Evolutionary conservation across 768 basidiomycete species (phyloP).

Genomic region (Udeniomyces megalosporus): DNA sequence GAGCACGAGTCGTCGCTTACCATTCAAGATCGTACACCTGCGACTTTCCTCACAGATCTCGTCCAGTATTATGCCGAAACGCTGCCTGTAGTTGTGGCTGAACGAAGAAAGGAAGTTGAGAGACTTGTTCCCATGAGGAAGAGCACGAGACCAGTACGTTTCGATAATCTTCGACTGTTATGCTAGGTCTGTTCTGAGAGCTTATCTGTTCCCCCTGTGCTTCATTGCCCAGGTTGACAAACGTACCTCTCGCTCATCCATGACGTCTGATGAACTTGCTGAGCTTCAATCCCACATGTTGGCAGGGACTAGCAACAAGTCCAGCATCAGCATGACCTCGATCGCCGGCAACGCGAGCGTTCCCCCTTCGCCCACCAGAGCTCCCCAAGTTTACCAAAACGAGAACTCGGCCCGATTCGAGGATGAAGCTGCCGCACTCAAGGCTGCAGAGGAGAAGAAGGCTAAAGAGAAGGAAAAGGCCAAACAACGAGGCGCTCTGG

Average conservation of each 20-base stretch:
- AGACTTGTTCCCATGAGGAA: neutral
- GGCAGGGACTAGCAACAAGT: neutral
- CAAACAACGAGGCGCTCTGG: neutral
- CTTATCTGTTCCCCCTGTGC: neutral
- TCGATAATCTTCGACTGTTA: neutral
- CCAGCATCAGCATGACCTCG: neutral
- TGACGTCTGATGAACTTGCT: conserved; percentile 8
- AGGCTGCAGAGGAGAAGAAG: neutral
- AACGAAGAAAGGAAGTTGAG: conserved; percentile 7
- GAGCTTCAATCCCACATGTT: conserved; percentile 3
- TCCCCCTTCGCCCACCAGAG: neutral
- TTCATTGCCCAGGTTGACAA: neutral
- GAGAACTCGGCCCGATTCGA: conserved; percentile 10
- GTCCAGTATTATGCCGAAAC: neutral
- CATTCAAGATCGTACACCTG: conserved; percentile 14
- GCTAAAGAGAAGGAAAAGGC: too few relatives aligned
- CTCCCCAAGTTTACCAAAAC: neutral
- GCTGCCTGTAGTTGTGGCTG: conserved; percentile 9
- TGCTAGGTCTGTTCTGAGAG: neutral
- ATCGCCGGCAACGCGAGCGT: neutral
- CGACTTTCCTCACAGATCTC: conserved; percentile 9
- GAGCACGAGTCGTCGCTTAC: conserved; percentile 8
- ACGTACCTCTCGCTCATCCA: neutral
- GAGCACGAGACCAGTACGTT: conserved; percentile 2
- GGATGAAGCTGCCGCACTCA: neutral